A percentile compares a stretch with the other conserved stretches of the same genome.
phyloP scores from a whole-genome alignment of 2,329 filamentous ascomycete genomes.

The Colletotrichum shisoi region DNA sequence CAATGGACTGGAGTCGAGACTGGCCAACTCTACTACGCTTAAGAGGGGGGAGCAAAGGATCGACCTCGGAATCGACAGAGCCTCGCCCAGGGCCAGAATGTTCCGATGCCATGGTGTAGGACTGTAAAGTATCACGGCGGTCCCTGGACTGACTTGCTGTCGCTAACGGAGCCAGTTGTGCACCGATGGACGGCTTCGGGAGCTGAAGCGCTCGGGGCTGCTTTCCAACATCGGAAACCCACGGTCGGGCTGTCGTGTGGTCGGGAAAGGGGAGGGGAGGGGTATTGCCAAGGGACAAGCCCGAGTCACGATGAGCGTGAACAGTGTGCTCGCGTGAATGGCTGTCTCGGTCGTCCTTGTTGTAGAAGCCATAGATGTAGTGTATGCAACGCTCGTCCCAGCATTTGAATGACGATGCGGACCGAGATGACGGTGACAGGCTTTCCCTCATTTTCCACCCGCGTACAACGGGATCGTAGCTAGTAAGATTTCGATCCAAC shows the following conservation, averaged over 20 bases:
- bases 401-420: constrained; percentile 61
- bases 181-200: constrained; percentile 49
- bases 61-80: constrained; percentile 58
- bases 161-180: constrained; percentile 49
- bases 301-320: constrained; percentile 55
- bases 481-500: constrained; percentile 61
- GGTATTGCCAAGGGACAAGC: constrained; percentile 52
- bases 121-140: constrained; percentile 52
- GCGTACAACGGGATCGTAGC: constrained; percentile 58
- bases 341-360: constrained; percentile 59
- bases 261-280: constrained; percentile 50
- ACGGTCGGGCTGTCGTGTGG: constrained; percentile 45
- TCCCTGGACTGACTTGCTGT: constrained; percentile 49
- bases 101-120: constrained; percentile 54
- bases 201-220: constrained; percentile 50
- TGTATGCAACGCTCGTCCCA: constrained; percentile 63
- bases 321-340: constrained; percentile 59
- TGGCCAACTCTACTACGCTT: constrained; percentile 63
- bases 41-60: constrained; percentile 63
- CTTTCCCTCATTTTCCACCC: constrained; percentile 52
- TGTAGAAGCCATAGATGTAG: constrained; percentile 66
- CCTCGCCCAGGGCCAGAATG: constrained; percentile 49
- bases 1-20: constrained; percentile 64
- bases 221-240: constrained; percentile 47
- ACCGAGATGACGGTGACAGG: constrained; percentile 48